Conservation (phyloP, 306 rosid species). For the Hippophae gyantsensis region DNA sequence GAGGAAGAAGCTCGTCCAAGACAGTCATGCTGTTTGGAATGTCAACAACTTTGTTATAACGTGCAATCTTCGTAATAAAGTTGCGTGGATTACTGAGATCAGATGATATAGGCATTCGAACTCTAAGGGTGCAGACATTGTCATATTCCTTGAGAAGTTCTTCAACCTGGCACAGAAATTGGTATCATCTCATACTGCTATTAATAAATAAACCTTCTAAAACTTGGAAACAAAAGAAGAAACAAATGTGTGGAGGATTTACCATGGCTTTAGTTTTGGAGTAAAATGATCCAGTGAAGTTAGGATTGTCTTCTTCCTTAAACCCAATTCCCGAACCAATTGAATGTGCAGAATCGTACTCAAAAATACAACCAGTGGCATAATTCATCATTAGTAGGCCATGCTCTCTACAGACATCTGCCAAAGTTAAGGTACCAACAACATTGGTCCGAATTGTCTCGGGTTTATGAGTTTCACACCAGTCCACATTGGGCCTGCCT, state of each 20-base stretch:
- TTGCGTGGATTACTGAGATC: constrained; percentile 82
- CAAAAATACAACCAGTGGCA: constrained; percentile 87
- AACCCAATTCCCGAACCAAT: constrained; percentile 80
- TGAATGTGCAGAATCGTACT: constrained; percentile 74
- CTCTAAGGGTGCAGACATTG: constrained; percentile 87
- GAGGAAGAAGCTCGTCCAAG: constrained; percentile 76
- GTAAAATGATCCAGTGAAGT: constrained; percentile 73
- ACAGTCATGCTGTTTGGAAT: constrained; percentile 92
- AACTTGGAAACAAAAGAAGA: not conserved
- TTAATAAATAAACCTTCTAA: not conserved
- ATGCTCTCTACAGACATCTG: constrained; percentile 77
- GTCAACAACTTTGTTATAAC: constrained; percentile 75
- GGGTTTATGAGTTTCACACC: constrained; percentile 75
- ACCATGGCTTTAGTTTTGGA: constrained; percentile 94
- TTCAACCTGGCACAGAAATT: constrained; percentile 44
- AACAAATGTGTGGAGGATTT: constrained; percentile 13
- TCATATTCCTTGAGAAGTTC: constrained; percentile 75
- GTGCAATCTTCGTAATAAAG: constrained; percentile 81
- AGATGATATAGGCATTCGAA: constrained; percentile 84
- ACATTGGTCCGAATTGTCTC: constrained; percentile 74
- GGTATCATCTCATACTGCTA: not conserved
- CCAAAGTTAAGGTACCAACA: constrained; percentile 75
- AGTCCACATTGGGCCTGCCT: constrained; percentile 84
- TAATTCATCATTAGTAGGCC: constrained; percentile 66
- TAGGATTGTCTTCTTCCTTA: constrained; percentile 81